Percentiles rank a stretch among this genome's conserved stretches.
Evolutionary conservation across 2,329 filamentous ascomycete species (phyloP).

Genomic region (Pseudocercospora fijiensis): DNA sequence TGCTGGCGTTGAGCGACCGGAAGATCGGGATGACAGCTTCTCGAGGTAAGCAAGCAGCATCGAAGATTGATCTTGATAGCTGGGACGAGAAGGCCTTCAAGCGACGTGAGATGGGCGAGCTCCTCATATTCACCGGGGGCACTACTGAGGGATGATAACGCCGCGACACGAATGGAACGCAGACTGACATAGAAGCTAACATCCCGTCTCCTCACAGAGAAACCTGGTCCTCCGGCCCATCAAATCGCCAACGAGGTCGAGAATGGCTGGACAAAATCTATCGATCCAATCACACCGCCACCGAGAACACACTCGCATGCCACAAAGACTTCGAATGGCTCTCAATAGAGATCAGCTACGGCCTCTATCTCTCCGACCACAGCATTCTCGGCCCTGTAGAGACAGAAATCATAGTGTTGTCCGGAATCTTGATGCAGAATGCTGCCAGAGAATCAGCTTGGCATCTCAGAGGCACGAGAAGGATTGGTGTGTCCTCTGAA

Average conservation of each 20-base stretch:
- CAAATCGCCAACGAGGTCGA: slow-evolving; percentile 54
- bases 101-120: no score
- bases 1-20: slow-evolving; percentile 50
- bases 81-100: no score
- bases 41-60: slow-evolving; percentile 52
- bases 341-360: slow-evolving; percentile 57
- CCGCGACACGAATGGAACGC: no score
- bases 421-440: slow-evolving; percentile 60
- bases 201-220: no score
- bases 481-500: slow-evolving; percentile 49
- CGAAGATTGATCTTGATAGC: no score
- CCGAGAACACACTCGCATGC: slow-evolving; percentile 43
- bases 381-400: slow-evolving; percentile 55
- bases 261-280: slow-evolving; percentile 60
- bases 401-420: slow-evolving; percentile 56
- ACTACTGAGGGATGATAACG: no score
- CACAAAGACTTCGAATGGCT: slow-evolving; percentile 55
- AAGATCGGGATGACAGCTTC: slow-evolving; percentile 58
- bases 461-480: slow-evolving; percentile 54
- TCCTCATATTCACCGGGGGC: no score
- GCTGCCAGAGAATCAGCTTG: slow-evolving; percentile 54
- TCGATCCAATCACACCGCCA: slow-evolving; percentile 47
- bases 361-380: slow-evolving; percentile 58
- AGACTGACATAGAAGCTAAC: no score
- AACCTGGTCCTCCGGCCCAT: slow-evolving; percentile 58